Conservation (phyloP, 306 rosid genomes). For the Vigna unguiculata region DNA sequence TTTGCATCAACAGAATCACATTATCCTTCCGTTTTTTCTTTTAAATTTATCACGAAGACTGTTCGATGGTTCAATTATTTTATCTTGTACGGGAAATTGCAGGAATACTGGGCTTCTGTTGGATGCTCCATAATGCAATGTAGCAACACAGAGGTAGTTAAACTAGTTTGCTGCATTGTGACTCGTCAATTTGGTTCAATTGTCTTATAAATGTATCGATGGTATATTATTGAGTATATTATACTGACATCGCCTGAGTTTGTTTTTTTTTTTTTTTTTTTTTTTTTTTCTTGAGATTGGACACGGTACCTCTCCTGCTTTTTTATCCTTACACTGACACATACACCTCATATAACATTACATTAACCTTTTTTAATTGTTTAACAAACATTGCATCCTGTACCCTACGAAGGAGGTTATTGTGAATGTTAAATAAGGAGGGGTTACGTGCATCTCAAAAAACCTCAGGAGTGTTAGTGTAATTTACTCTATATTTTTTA, state of each 20-base stretch:
- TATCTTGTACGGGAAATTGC: conserved; percentile 31
- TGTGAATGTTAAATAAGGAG: no score
- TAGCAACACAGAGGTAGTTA: conserved; percentile 91
- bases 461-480: no score
- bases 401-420: no score
- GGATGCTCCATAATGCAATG: conserved; percentile 99
- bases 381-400: no score
- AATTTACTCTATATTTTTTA: not conserved
- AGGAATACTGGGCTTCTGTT: conserved; percentile 99
- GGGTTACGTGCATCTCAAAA: no score
- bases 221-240: not conserved
- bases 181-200: not conserved
- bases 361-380: no score
- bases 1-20: not conserved
- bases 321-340: no score
- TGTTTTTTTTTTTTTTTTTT: no score
- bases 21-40: not conserved
- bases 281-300: no score
- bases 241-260: no score
- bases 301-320: no score
- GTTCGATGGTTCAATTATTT: not conserved
- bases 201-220: not conserved
- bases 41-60: not conserved
- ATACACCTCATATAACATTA: no score
- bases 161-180: conserved; percentile 13